phyloP scores from a whole-genome alignment of 441 rosid genomes.

The Sinapis alba region DNA sequence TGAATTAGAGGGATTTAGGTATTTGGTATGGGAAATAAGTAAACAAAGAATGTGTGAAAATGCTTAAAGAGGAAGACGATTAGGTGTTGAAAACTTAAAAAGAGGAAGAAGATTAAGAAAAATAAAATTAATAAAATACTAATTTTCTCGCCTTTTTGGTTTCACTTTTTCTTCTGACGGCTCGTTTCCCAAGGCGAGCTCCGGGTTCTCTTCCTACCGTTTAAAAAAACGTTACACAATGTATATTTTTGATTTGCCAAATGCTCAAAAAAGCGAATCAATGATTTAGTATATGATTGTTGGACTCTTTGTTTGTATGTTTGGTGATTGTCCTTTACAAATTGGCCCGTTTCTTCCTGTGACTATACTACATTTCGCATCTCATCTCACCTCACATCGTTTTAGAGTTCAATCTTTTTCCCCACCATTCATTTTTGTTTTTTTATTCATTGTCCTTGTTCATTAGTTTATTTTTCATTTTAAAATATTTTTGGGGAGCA shows the following conservation, averaged over 20 bases:
- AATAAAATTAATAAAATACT: background rate
- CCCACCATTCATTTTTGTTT: conserved; percentile 11
- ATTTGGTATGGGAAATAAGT: background rate
- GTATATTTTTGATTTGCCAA: conserved; percentile 23
- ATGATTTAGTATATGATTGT: conserved; percentile 37
- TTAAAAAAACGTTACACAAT: conserved; percentile 4
- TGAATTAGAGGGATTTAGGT: conserved; percentile 5
- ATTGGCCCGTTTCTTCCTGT: conserved; percentile 31
- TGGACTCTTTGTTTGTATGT: conserved; percentile 9
- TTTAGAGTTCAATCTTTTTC: background rate
- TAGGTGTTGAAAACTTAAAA: background rate
- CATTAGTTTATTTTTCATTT: background rate
- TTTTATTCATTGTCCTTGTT: background rate
- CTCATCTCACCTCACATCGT: conserved; percentile 18
- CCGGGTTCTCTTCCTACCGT: conserved; percentile 29
- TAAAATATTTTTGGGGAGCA: background rate
- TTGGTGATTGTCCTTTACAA: conserved; percentile 29
- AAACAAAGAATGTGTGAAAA: conserved; percentile 21
- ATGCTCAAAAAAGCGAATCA: conserved; percentile 30
- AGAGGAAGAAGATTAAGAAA: background rate
- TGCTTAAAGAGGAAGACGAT: background rate
- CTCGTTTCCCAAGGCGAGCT: conserved; percentile 35
- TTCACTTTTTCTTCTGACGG: conserved; percentile 29
- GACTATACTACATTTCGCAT: conserved; percentile 31
- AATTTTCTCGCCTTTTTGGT: conserved; percentile 12